Evolutionary conservation across 2,329 filamentous ascomycete genomes (phyloP).

Genomic region (Colletotrichum acutatum): DNA sequence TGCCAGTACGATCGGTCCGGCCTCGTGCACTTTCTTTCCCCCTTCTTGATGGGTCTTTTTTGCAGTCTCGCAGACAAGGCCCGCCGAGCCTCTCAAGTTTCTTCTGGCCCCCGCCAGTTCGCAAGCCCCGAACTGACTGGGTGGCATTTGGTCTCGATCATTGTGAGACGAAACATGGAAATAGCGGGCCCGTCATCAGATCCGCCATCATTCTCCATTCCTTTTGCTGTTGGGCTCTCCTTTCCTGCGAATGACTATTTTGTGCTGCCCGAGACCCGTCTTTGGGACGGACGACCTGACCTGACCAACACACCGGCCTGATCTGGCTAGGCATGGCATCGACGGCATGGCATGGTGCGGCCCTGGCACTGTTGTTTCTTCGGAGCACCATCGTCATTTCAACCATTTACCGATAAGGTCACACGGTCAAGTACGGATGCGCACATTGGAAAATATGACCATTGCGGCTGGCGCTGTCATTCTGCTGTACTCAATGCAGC

Average conservation of each 20-base stretch:
- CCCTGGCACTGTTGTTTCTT: not conserved
- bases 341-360: not conserved
- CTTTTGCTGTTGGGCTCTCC: slow-evolving; percentile 6
- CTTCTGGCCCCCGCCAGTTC: slow-evolving; percentile 29
- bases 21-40: slow-evolving; percentile 8
- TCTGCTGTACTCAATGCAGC: not conserved
- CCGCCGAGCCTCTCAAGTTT: slow-evolving; percentile 11
- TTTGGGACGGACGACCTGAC: slow-evolving; percentile 1
- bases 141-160: slow-evolving; percentile 23
- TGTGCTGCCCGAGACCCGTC: slow-evolving; percentile 17
- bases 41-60: slow-evolving; percentile 5
- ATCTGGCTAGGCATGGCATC: not conserved
- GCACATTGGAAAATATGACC: not conserved
- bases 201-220: slow-evolving; percentile 13
- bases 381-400: not conserved
- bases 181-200: slow-evolving; percentile 18
- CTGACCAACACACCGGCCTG: not conserved
- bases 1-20: slow-evolving; percentile 2
- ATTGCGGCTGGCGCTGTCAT: not conserved
- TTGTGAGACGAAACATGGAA: slow-evolving; percentile 28
- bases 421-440: not conserved
- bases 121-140: slow-evolving; percentile 26
- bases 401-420: not conserved
- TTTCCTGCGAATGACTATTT: not conserved
- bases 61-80: slow-evolving; percentile 9